A percentile compares a stretch with the other conserved stretches of the same genome.
phyloP scores from a whole-genome alignment of 148 eudicot species.

The Drosera capensis region DNA sequence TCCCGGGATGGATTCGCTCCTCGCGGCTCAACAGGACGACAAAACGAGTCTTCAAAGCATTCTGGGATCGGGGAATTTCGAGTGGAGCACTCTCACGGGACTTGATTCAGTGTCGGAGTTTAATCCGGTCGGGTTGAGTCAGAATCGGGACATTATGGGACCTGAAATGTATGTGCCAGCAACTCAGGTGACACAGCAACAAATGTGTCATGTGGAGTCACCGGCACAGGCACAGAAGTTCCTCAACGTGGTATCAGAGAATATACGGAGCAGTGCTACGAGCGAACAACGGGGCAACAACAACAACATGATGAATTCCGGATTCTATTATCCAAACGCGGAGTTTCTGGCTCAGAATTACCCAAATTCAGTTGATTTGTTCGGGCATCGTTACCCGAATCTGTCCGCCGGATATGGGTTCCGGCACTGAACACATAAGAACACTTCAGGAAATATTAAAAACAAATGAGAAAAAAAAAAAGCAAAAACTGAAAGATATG shows the following conservation, averaged over 20 bases:
- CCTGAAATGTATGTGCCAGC: no score
- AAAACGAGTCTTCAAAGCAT: constrained; percentile 18
- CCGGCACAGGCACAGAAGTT: no score
- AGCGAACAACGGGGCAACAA: constrained; percentile 10
- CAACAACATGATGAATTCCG: no score
- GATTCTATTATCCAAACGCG: not conserved
- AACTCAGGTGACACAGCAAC: no score
- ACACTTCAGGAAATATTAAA: no score
- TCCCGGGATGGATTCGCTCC: no score
- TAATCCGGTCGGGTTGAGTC: constrained; percentile 10
- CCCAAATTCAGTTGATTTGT: constrained; percentile 17
- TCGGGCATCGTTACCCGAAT: constrained; percentile 21
- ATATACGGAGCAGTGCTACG: no score
- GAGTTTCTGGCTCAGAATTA: constrained; percentile 3
- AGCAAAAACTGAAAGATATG: no score
- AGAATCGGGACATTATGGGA: no score
- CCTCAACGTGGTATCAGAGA: no score
- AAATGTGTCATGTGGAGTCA: no score
- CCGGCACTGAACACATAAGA: constrained; percentile 7
- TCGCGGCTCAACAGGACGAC: no score
- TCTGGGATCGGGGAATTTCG: constrained; percentile 32
- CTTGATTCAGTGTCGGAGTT: constrained; percentile 22
- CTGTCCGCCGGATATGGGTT: constrained; percentile 14
- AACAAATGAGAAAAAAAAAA: not conserved
- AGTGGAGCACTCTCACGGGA: constrained; percentile 41